These are phyloP conservation scores for Chalciporus chontae DNA, from an alignment of 768 basidiomycete genomes.

Conservation along the genomic window DNA sequence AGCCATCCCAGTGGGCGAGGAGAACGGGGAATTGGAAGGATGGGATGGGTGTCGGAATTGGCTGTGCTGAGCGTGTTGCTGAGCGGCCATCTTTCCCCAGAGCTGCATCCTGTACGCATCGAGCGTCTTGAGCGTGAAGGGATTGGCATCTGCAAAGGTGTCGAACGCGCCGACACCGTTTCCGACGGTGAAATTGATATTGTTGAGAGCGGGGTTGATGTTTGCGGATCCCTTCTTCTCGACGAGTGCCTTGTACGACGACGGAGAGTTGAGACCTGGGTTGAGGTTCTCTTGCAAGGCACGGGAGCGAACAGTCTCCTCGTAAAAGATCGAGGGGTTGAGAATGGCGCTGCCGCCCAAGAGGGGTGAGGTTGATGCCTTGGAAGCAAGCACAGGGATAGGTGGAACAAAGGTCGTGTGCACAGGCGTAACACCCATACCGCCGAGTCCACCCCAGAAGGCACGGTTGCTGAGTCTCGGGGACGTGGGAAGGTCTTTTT, in stretches of 20 bases:
- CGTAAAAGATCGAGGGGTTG: constrained; percentile 30
- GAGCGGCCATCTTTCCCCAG: constrained; percentile 86
- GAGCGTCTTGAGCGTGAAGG: constrained; percentile 83
- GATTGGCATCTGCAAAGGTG: constrained; percentile 73
- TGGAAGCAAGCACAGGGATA: constrained; percentile 35
- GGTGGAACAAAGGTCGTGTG: constrained; percentile 84
- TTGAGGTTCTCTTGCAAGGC: constrained; percentile 25
- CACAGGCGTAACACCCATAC: constrained; percentile 76
- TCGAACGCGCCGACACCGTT: constrained; percentile 55
- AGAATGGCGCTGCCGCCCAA: constrained; percentile 28
- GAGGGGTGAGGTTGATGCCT: constrained; percentile 13
- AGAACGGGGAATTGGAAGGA: constrained; percentile 25
- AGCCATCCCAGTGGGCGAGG: constrained; percentile 37
- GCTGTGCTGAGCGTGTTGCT: constrained; percentile 42
- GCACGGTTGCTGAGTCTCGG: constrained; percentile 46
- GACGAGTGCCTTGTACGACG: constrained; percentile 19
- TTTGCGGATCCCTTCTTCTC: constrained; percentile 32
- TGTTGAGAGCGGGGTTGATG: constrained; percentile 27
- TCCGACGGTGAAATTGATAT: constrained; percentile 21
- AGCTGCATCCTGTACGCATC: constrained; percentile 90
- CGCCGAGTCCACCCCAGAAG: constrained; percentile 84
- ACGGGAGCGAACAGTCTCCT: constrained; percentile 24
- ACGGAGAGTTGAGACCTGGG: constrained; percentile 22
- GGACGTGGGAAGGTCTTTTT: constrained; percentile 71
- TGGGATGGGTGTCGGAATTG: constrained; percentile 35